phyloP scores from a whole-genome alignment of 2,329 filamentous ascomycete species.

The Venturia nashicola region DNA sequence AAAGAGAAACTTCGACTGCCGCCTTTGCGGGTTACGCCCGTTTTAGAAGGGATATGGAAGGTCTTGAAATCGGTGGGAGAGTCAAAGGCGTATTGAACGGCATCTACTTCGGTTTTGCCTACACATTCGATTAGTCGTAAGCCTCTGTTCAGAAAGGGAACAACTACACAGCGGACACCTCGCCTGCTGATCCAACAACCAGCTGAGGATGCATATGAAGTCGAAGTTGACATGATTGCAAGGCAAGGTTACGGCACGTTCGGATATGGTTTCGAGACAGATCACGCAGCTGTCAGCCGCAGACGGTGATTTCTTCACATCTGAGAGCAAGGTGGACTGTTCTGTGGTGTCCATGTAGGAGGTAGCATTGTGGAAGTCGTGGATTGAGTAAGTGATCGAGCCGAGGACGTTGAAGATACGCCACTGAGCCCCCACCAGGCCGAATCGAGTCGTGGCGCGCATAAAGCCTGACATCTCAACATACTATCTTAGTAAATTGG shows the following conservation, averaged over 20 bases:
- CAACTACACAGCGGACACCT: constrained; percentile 70
- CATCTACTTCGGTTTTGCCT: constrained; percentile 41
- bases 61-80: constrained; percentile 43
- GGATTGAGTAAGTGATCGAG: neutral
- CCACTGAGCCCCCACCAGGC: neutral
- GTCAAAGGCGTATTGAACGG: constrained; percentile 54
- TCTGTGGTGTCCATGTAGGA: neutral
- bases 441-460: neutral
- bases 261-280: constrained; percentile 65
- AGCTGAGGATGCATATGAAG: constrained; percentile 71
- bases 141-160: neutral
- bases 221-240: constrained; percentile 77
- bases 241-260: constrained; percentile 58
- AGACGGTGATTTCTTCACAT: neutral
- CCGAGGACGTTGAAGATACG: neutral
- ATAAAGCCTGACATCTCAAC: neutral
- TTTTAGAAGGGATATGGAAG: constrained; percentile 37
- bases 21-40: constrained; percentile 7
- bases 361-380: neutral
- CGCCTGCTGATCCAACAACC: constrained; percentile 56
- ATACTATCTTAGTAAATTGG: neutral
- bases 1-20: constrained; percentile 2
- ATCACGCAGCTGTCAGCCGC: constrained; percentile 63
- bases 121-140: neutral
- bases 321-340: neutral